Evolutionary conservation across 768 basidiomycete species (phyloP), one percentile per base, ranked within the genome.

Genomic region (Termitomyces sp.): DNA sequence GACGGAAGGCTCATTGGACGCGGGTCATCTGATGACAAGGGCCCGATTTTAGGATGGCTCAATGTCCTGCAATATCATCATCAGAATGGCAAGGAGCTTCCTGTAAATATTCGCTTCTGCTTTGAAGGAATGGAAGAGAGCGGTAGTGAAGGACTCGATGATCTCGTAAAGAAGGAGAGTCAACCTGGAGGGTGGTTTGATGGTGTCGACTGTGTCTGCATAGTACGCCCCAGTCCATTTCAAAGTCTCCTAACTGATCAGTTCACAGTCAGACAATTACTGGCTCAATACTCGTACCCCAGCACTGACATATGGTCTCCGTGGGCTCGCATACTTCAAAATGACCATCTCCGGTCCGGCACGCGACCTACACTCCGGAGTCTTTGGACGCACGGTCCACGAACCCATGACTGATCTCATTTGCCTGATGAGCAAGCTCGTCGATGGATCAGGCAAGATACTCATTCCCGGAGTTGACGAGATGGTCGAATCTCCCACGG

Each of bases 101-200:
- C 95, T 1, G 92, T 98, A 27, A 97, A 98, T 69, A 72, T 98
- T 55, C 83, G 85, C 61, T 86, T 91, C 76, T 92, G 90, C 77
- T 94, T 98, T 64, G 96, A 98, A 70, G 95, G 91, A 4, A 98
- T 97, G 95, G 96, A 98, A 70, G 96, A 98, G 76, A 88, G 81
- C 60, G 95, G 94, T 5, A 91, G 88, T 42, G 90, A 92, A 63
- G 94, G 94, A 1, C 79, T 98, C 13, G 94, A 97, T 64, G 90
- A 91, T 34, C 82, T 96, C 44, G 92, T 98, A 60, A 72, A 78
- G 59, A 76, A 77, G 48, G 94, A 97, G 76, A 83, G 84, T 12
- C 75, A 81, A 42, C 78, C 81, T 46, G 87, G 87, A 57, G 81
- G 83, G 24, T 97, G 86, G 81, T 95, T 97, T 72, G 80, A 87